Evolutionary conservation across 192 early-diverging fungal species (phyloP).

Genomic region (Backusella circina): DNA sequence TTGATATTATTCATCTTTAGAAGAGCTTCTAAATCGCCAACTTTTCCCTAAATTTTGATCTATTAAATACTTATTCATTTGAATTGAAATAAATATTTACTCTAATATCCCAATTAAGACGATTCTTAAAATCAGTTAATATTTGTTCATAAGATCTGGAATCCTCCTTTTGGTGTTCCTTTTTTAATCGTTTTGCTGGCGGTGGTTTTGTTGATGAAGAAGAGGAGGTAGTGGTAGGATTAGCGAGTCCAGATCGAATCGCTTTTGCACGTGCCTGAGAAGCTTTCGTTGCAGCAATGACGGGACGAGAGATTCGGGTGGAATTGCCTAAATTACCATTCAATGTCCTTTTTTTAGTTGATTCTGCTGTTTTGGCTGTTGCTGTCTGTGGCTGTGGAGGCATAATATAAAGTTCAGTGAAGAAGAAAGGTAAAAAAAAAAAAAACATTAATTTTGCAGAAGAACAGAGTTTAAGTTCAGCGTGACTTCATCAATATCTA

Average conservation of each 20-base stretch:
- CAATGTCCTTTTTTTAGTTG: not conserved
- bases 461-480: not conserved
- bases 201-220: not conserved
- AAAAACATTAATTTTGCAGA: too few relatives aligned
- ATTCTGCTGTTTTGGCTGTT: not conserved
- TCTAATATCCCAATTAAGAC: not conserved
- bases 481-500: not conserved
- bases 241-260: not conserved
- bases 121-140: not conserved
- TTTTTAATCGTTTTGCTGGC: not conserved
- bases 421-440: not conserved
- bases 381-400: not conserved
- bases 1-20: not conserved
- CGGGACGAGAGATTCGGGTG: not conserved
- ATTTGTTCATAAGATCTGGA: not conserved
- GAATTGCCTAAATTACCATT: not conserved
- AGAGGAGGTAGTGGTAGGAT: not conserved
- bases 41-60: constrained; percentile 1
- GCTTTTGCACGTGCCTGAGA: constrained; percentile 7
- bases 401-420: not conserved
- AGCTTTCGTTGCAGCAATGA: not conserved
- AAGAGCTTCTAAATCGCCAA: not conserved
- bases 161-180: not conserved
- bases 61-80: not conserved
- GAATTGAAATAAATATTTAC: not conserved